phyloP scores from a whole-genome alignment of 768 basidiomycete species.

The Russula earlei region DNA sequence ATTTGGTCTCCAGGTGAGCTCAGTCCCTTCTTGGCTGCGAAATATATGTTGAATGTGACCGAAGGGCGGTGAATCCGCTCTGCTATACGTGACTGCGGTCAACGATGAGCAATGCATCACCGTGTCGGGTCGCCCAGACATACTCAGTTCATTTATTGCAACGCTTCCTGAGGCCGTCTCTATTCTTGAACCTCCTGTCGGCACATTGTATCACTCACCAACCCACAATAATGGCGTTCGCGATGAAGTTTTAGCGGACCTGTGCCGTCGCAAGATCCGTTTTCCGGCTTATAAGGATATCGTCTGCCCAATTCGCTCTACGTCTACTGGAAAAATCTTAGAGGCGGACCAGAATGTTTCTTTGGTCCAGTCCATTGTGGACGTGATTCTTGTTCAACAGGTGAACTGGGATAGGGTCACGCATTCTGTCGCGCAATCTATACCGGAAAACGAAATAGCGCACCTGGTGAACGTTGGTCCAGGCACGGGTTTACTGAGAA shows the following conservation, averaged over 20 bases:
- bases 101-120: constrained; percentile 41
- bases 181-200: constrained; percentile 37
- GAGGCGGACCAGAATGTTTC: neutral
- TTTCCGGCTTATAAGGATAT: constrained; percentile 44
- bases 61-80: constrained; percentile 6
- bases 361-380: constrained; percentile 12
- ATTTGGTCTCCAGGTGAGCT: constrained; percentile 21
- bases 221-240: constrained; percentile 28
- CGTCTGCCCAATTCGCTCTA: constrained; percentile 17
- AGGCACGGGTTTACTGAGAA: constrained; percentile 32
- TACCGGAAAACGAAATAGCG: constrained; percentile 24
- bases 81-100: constrained; percentile 42
- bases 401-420: constrained; percentile 41
- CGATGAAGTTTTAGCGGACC: constrained; percentile 36
- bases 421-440: constrained; percentile 15
- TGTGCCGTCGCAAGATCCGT: constrained; percentile 33
- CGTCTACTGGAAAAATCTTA: constrained; percentile 11
- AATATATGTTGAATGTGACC: constrained; percentile 19
- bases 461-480: constrained; percentile 43
- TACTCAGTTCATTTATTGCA: constrained; percentile 35
- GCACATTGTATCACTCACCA: constrained; percentile 45
- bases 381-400: constrained; percentile 16
- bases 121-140: constrained; percentile 48
- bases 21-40: neutral
- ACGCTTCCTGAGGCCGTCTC: constrained; percentile 29